Evolutionary conservation across 2,329 filamentous ascomycete species (phyloP).

Genomic region (Neoarthrinium moseri): DNA sequence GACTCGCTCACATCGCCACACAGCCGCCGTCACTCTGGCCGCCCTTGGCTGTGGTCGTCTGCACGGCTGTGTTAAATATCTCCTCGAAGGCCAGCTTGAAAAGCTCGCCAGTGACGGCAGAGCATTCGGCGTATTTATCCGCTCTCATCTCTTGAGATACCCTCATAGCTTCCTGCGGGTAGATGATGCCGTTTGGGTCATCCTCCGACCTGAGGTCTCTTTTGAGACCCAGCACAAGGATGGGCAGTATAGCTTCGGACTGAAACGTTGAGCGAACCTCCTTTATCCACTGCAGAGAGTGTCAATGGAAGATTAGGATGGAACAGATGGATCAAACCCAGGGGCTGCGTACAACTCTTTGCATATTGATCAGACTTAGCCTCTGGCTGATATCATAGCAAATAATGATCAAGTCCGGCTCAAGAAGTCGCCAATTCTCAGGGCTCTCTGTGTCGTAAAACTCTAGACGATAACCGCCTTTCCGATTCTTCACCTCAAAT

Average conservation of each 20-base stretch:
- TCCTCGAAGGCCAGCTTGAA: conserved; percentile 59
- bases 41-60: conserved; percentile 42
- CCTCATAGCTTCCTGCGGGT: conserved; percentile 59
- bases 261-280: conserved; percentile 49
- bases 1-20: conserved; percentile 20
- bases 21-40: conserved; percentile 58
- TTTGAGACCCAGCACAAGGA: conserved; percentile 60
- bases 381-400: conserved; percentile 63
- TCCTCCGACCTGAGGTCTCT: conserved; percentile 57
- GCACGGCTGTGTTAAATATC: conserved; percentile 54
- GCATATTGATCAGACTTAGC: conserved; percentile 56
- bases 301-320: conserved; percentile 4
- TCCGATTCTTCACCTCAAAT: conserved; percentile 51
- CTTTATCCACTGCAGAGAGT: conserved; percentile 52
- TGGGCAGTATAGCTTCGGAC: conserved; percentile 46
- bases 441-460: conserved; percentile 61
- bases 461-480: conserved; percentile 50
- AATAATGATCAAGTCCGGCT: conserved; percentile 56
- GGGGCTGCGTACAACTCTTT: conserved; percentile 46
- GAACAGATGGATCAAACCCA: background rate
- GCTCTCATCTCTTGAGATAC: conserved; percentile 57
- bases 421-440: conserved; percentile 57
- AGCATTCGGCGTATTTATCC: conserved; percentile 65
- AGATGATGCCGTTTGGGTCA: conserved; percentile 60
- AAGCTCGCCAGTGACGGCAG: conserved; percentile 59